These are phyloP conservation scores for Euptelea pleiosperma DNA, from an alignment of 164 flowering plant species.

Conservation along the genomic window DNA sequence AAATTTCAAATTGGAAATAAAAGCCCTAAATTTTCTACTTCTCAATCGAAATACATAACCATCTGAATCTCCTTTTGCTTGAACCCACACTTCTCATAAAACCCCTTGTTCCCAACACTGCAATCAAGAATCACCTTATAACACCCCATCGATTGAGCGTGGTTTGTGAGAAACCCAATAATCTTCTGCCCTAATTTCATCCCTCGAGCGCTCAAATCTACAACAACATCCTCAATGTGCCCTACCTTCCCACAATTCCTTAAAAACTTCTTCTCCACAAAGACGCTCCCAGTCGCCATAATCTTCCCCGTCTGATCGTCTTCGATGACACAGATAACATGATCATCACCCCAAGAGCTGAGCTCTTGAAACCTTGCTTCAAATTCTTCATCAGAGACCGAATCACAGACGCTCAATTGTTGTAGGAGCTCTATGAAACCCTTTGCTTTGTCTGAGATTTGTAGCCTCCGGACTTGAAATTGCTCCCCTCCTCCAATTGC, in stretches of 20 bases:
- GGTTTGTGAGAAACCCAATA: conserved; percentile 46
- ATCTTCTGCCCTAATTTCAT: conserved; percentile 67
- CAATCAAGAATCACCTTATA: conserved; percentile 93
- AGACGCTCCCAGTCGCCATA: conserved; percentile 72
- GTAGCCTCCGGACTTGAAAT: conserved; percentile 44
- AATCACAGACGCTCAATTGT: conserved; percentile 60
- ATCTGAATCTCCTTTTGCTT: conserved; percentile 67
- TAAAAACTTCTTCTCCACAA: conserved; percentile 75
- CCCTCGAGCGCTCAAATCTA: conserved; percentile 69
- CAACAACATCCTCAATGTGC: conserved; percentile 90
- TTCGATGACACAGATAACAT: conserved; percentile 76
- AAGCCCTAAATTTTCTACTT: no score
- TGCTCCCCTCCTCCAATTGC: not conserved
- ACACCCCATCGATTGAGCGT: conserved; percentile 62
- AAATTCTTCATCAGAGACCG: conserved; percentile 61
- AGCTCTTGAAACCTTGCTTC: conserved; percentile 59
- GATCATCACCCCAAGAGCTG: conserved; percentile 51
- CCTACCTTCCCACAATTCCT: conserved; percentile 84
- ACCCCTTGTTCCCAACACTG: conserved; percentile 43
- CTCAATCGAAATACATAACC: conserved; percentile 57
- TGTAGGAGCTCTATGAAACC: conserved; percentile 69
- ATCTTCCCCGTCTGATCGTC: conserved; percentile 47
- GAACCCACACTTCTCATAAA: conserved; percentile 87
- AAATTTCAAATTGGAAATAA: no score
- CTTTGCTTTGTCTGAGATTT: conserved; percentile 62